Percentiles rank a stretch among this genome's conserved stretches.
phyloP scores from a whole-genome alignment of 257 asterid species.

The Capsicum baccatum region DNA sequence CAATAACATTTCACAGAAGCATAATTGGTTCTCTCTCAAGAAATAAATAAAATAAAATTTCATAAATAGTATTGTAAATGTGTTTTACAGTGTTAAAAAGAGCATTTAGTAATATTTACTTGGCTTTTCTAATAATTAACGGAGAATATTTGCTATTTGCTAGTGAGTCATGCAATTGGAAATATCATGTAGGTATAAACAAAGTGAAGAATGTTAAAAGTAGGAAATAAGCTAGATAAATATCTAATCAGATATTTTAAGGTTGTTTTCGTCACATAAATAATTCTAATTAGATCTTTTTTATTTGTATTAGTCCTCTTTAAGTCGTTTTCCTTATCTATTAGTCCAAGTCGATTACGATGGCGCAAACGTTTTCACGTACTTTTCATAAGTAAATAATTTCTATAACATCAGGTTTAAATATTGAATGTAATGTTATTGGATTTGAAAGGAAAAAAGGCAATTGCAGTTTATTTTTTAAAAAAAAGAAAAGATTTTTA shows the following conservation, averaged over 20 bases:
- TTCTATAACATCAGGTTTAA: neutral
- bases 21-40: too few relatives aligned
- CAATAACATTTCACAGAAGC: too few relatives aligned
- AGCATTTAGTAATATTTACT: too few relatives aligned
- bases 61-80: too few relatives aligned
- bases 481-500: neutral
- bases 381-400: neutral
- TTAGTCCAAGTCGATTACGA: neutral
- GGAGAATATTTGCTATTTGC: too few relatives aligned
- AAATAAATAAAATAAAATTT: too few relatives aligned
- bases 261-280: neutral
- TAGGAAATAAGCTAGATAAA: neutral
- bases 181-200: too few relatives aligned
- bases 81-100: too few relatives aligned
- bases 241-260: conserved; percentile 8
- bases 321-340: neutral
- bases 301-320: neutral
- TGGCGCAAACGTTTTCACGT: neutral
- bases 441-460: neutral
- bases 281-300: neutral
- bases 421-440: neutral
- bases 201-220: too few relatives aligned
- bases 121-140: too few relatives aligned
- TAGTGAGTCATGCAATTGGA: too few relatives aligned
- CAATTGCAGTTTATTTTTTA: neutral